Evolutionary conservation across 768 basidiomycete genomes (phyloP).

Genomic region (Mycena filopes): DNA sequence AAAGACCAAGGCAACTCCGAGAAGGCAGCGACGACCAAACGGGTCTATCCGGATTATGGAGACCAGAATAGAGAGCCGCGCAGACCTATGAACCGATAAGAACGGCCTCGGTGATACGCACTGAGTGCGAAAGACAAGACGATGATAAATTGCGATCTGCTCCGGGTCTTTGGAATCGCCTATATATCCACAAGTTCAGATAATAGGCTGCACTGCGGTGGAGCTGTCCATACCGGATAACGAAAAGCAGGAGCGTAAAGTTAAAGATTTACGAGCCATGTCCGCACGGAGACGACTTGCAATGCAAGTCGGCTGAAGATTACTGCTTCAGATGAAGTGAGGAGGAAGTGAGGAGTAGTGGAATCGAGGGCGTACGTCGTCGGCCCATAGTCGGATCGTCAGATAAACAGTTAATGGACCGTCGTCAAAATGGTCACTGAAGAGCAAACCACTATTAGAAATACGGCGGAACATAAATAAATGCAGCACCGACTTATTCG

Average conservation of each 20-base stretch:
- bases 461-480: too few relatives aligned
- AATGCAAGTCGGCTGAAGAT: neutral
- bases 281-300: constrained; percentile 21
- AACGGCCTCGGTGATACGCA: neutral
- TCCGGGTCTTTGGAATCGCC: constrained; percentile 3
- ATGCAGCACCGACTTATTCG: neutral
- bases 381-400: constrained; percentile 47
- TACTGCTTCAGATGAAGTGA: neutral
- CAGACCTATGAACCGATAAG: constrained; percentile 16
- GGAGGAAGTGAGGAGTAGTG: neutral
- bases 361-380: constrained; percentile 44
- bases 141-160: constrained; percentile 13
- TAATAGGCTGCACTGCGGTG: constrained; percentile 21
- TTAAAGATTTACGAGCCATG: constrained; percentile 3
- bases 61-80: constrained; percentile 19
- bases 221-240: constrained; percentile 3
- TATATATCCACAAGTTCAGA: constrained; percentile 7
- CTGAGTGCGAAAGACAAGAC: constrained; percentile 3
- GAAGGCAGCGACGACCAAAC: constrained; percentile 10
- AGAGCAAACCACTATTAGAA: constrained; percentile 47
- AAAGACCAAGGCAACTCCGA: constrained; percentile 2
- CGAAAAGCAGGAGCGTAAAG: neutral
- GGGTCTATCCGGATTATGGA: constrained; percentile 21
- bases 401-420: constrained; percentile 43
- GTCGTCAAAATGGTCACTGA: constrained; percentile 46